Base-by-base conservation (phyloP, 1,284 basidiomycete species). In the Sparassis latifolia region DNA sequence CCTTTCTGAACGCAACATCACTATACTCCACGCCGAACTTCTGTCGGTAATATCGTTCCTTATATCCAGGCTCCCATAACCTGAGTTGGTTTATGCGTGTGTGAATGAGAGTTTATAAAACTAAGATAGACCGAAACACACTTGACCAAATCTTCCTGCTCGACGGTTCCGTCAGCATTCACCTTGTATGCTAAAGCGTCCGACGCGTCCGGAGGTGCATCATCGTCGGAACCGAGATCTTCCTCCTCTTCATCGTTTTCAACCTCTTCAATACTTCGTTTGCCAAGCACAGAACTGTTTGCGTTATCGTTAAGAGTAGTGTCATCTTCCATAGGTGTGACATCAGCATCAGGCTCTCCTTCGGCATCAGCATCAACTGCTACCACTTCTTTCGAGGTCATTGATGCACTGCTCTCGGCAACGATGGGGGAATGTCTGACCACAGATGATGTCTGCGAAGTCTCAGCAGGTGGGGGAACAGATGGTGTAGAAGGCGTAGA, bases 21-120 rank as follows among this genome's bases (percentile, higher is more conserved):
- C 71, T 77, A 27, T 80, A 69, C 58, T 89, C 82, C 7, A 92
- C 75, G 5, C 86, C 87, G 63, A 99, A 99, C 73, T 99, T 99
- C 61, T 93, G 86, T 47, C 79, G 75, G 64, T 99, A 99, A 69
- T 99, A 99, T 37, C 97, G 82, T 62, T 96, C 92, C 63, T 84
- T 86, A 70, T 99, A 99, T 37, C 94, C 95, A 2, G 92, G 84
- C 67, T 97, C 94, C 85, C 90, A 97, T 20, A 97, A 71, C 62
- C 92, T 94, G 56, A 6, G 52, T 12, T 47, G 20, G 20, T 20
- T 20, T 20, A 20, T 20, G 20, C 20, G 20, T 20, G 20, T 20
- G 20, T 20, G 20, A 20, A 20, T 20, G 20, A 20, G 20, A 20
- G 20, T 20, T 20, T 20, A 20, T 20, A 20, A 20, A 20, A 20